Conservation (phyloP, 306 rosid species). For the Elaeagnus macrophylla region DNA sequence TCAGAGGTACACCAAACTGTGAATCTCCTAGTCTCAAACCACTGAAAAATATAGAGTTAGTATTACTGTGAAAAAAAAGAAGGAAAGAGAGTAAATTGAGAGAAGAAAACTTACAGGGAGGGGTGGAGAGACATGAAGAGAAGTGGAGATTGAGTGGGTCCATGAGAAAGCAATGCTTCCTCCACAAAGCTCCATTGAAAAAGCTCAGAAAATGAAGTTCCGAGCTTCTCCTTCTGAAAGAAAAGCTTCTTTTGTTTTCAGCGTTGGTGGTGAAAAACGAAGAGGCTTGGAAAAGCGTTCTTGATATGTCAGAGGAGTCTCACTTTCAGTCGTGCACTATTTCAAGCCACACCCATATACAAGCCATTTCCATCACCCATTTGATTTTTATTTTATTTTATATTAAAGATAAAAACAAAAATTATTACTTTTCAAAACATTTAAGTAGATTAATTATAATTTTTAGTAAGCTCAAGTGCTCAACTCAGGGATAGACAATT, state of each 20-base stretch:
- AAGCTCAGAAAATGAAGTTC: not conserved
- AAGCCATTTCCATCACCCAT: conserved; percentile 32
- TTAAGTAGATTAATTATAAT: no score
- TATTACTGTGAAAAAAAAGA: not conserved
- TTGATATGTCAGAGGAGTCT: not conserved
- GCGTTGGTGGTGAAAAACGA: conserved; percentile 1
- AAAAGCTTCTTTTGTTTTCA: not conserved
- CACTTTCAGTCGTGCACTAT: conserved; percentile 21
- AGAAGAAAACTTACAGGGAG: conserved; percentile 33
- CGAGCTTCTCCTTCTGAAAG: not conserved
- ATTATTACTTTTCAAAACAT: no score
- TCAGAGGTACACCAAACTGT: conserved; percentile 46
- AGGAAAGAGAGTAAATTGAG: conserved; percentile 7
- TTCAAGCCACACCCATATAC: conserved; percentile 45
- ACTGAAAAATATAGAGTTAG: conserved; percentile 14
- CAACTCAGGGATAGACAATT: no score
- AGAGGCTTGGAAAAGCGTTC: not conserved
- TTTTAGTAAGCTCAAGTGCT: no score
- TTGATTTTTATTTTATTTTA: not conserved
- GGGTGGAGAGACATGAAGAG: conserved; percentile 40
- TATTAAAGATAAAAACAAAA: no score
- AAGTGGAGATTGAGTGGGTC: conserved; percentile 42
- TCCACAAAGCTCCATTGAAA: conserved; percentile 30
- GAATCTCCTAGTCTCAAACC: conserved; percentile 31
- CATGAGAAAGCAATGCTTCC: conserved; percentile 52